These are phyloP conservation scores for Inga laurina DNA, from an alignment of 306 rosid genomes.

Conservation along the genomic window DNA sequence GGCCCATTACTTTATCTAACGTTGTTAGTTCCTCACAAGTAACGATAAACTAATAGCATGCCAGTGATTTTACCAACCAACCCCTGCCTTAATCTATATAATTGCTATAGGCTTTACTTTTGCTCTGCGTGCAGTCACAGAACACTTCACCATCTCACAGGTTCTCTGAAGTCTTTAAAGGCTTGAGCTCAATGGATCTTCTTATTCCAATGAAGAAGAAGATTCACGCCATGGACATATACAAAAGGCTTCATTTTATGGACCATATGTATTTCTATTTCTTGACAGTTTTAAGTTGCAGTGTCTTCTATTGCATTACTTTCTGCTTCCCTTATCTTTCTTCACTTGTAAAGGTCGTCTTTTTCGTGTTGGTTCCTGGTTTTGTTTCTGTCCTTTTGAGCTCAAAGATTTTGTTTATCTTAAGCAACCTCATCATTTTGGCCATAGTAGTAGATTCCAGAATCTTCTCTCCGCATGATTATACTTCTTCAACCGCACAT, in stretches of 20 bases:
- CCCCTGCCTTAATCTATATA: conserved; percentile 9
- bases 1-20: conserved; percentile 16
- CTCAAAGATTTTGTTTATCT: conserved; percentile 3
- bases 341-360: not conserved
- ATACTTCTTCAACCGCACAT: conserved; percentile 8
- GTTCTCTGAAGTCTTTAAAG: not conserved
- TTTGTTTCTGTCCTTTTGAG: not conserved
- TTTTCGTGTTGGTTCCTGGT: not conserved
- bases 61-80: not conserved
- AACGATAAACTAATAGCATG: not conserved
- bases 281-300: conserved; percentile 2
- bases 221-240: not conserved
- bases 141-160: not conserved
- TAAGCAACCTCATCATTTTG: conserved; percentile 12
- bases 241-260: not conserved
- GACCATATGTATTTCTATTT: not conserved
- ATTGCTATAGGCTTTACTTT: not conserved
- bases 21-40: conserved; percentile 1
- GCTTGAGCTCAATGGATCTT: conserved; percentile 14
- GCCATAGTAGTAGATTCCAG: conserved; percentile 39
- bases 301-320: not conserved
- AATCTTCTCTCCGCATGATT: conserved; percentile 27
- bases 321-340: not conserved
- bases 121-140: not conserved
- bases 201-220: conserved; percentile 7